Base-by-base conservation (phyloP, 148 eudicot species). In the Chenopodium formosanum region DNA sequence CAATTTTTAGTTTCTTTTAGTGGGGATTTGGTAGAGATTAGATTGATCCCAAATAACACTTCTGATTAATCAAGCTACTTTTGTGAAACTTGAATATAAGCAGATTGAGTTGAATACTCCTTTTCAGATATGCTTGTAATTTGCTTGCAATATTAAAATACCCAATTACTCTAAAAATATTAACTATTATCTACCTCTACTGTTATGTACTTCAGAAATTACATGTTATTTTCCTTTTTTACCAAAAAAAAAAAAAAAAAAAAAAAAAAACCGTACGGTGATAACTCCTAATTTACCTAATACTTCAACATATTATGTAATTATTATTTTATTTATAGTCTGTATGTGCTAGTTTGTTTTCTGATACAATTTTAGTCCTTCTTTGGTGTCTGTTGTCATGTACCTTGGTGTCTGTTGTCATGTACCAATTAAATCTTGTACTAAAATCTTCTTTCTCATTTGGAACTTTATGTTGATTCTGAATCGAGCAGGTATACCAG, bases 401-500 rank as follows among this genome's bases (percentile, higher is more conserved):
- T 40, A 31, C 1, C 14, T 67, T 65, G 12, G 32, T 44, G 46
- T 69, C 50, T 75, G 32, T 25, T 53, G 37, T 40, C 23, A 70
- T 32, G 31, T 40, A 31, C 1, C 14, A 4, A 10, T 32, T 7
- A 17, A 14, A 27, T 67, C 1, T 12, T 31, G 22, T 14, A 17
- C 3, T 14, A 3, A 56, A 56, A 3, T n/a, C 4, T 72, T 72
- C 74, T 10, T 76, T 20, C 53, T 77, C 22, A 76, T 47, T 9
- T 52, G 78, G 65, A 3, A 32, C 37, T 64, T 75, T n/a, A 71
- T 22, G 48, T 40, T 40, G 44, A 40, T 40, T 40, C 16, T 50
- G 19, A 46, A 23, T 70, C 37, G 83, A 48, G 48, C 91, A 96
- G 99, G 99, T 96, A 60, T 94, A 94, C 85, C 78, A 90, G 84